Conservation (phyloP, 441 rosid species). For the Croton laevigatus region DNA sequence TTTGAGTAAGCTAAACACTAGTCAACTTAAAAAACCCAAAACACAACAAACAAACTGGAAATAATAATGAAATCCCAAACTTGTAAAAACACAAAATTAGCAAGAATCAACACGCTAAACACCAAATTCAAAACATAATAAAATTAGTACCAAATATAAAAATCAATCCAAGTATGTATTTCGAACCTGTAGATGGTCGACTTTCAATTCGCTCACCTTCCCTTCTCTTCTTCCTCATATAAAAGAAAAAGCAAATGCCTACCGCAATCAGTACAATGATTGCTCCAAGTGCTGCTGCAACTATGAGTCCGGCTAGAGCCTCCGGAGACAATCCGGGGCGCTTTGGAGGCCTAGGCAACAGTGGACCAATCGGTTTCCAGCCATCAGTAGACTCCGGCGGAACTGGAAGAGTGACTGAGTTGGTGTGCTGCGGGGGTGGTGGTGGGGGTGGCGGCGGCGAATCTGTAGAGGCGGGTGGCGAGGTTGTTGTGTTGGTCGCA, state of each 20-base stretch:
- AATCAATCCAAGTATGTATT: background rate
- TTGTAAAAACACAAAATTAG: background rate
- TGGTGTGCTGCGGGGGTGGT: slow-evolving; percentile 21
- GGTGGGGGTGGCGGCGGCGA: slow-evolving; percentile 27
- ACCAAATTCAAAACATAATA: background rate
- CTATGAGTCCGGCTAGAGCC: slow-evolving; percentile 35
- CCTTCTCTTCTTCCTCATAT: slow-evolving; percentile 43
- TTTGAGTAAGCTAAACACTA: background rate
- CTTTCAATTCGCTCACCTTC: slow-evolving; percentile 28
- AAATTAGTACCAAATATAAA: slow-evolving; percentile 6
- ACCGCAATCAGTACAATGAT: slow-evolving; percentile 46
- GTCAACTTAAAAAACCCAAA: no score
- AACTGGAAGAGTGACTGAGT: slow-evolving; percentile 24
- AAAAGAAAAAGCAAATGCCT: slow-evolving; percentile 36
- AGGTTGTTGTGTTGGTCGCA: background rate
- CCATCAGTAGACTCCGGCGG: slow-evolving; percentile 18
- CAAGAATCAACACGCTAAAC: background rate
- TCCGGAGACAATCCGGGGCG: slow-evolving; percentile 20
- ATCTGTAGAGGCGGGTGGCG: slow-evolving; percentile 5
- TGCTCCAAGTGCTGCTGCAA: slow-evolving; percentile 50
- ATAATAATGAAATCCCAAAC: background rate
- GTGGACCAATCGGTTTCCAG: background rate
- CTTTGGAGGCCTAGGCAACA: slow-evolving; percentile 19
- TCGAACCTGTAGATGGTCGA: slow-evolving; percentile 16
- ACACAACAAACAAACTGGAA: background rate